Evolutionary conservation across 1,284 basidiomycete species (phyloP).

Genomic region (Mycosarcoma mackinlayi): DNA sequence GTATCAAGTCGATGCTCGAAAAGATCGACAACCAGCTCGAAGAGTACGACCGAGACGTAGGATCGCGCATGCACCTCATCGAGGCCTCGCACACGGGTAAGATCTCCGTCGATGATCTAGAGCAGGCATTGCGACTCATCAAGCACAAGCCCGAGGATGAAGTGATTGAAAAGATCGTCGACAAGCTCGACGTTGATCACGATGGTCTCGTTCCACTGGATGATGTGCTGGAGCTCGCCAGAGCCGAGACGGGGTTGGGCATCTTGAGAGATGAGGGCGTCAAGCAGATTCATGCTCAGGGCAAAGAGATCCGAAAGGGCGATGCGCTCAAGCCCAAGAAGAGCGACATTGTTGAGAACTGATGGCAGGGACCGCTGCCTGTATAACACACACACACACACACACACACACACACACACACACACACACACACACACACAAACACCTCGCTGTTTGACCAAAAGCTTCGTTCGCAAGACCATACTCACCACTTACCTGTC

Average conservation of each 20-base stretch:
- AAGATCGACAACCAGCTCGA: constrained; percentile 94
- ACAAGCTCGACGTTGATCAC: constrained; percentile 94
- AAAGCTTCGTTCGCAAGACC: too few species aligned
- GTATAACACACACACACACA: too few species aligned
- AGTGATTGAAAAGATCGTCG: constrained; percentile 85
- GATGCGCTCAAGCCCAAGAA: constrained; percentile 55
- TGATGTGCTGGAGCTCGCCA: constrained; percentile 69
- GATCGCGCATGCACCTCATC: constrained; percentile 91
- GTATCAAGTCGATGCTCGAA: constrained; percentile 92
- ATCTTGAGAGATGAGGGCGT: constrained; percentile 62
- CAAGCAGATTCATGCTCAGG: constrained; percentile 55
- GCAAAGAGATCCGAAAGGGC: constrained; percentile 41
- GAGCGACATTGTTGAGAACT: constrained; percentile 58
- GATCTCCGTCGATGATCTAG: constrained; percentile 88
- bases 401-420: too few species aligned
- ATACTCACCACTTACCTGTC: neutral
- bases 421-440: too few species aligned
- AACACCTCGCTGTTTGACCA: too few species aligned
- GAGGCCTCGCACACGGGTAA: constrained; percentile 89
- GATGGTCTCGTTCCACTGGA: constrained; percentile 82
- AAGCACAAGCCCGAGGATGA: constrained; percentile 91
- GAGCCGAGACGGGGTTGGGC: constrained; percentile 67
- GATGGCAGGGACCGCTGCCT: neutral
- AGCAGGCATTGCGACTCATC: constrained; percentile 90
- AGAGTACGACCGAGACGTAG: constrained; percentile 84